Evolutionary conservation across 2,329 filamentous ascomycete genomes (phyloP), one percentile per base, ranked within the genome.

Genomic region (Fusarium goolgardi): DNA sequence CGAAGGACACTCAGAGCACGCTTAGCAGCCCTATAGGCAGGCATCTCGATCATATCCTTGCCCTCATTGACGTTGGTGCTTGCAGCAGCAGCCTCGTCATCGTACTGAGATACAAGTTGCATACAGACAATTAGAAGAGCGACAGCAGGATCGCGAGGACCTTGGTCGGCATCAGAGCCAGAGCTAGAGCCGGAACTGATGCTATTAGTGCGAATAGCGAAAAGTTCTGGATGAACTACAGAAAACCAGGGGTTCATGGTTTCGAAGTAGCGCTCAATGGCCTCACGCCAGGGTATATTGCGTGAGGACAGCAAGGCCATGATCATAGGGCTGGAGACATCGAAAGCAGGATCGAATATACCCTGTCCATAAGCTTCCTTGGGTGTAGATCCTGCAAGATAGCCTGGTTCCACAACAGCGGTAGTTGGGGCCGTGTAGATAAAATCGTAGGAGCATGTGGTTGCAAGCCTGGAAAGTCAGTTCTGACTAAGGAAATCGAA

Each of bases 41-140:
- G 76, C 54, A 78, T 75, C 47, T 78, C 75, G 51, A 82, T 80
- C 77, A 82, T 81, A 45, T 77, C 76, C 31, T 78, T 77, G 16
- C 73, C 70, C 56, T 78, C 75, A 49, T 76, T 69, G 35, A 72
- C 65, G 39, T 55, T 67, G 35, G 69, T 68, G 29, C 61, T 63
- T 39, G 67, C 63, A 52, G 72, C 69, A 20, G 67, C 79, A 29
- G 76, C 73, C n/a, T 80, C 78, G 67, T 81, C 78, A 45, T 76
- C 73, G 54, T 77, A 78, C 45, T 77, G 73, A 18, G 80, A 80
- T 21, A 75, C 77, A 20, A 83, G 77, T 55, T 81, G 78, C 78
- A 83, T 83, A 54, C 80, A 79, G 25, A 81, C 76, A 27, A 82
- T 70, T 43, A 82, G 74, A 27, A 82, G 73, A 23, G 80, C 81